These are phyloP conservation scores for Mangifera indica DNA, from an alignment of 345 rosid species.

Conservation along the genomic window DNA sequence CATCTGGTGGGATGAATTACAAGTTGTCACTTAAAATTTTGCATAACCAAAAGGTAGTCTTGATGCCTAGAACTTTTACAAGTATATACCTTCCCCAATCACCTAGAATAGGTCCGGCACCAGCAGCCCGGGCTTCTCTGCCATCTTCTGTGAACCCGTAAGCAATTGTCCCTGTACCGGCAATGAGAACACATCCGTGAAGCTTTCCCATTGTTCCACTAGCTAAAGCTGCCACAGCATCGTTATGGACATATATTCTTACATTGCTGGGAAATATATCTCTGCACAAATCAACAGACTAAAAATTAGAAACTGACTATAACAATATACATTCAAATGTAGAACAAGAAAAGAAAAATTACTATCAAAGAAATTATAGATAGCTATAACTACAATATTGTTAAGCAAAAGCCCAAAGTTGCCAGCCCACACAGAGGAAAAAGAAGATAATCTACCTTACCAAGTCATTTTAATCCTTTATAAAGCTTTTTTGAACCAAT, in stretches of 20 bases:
- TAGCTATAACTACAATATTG: neutral
- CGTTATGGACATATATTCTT: constrained; percentile 76
- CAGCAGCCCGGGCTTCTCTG: constrained; percentile 87
- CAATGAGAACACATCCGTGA: constrained; percentile 92
- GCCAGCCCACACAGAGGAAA: neutral
- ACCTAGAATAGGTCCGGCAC: constrained; percentile 91
- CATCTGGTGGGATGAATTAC: neutral
- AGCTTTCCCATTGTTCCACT: constrained; percentile 96
- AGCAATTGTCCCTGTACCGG: constrained; percentile 92
- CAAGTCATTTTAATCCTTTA: constrained; percentile 3
- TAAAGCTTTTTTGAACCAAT: neutral
- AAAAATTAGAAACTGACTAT: neutral
- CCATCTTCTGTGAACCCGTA: constrained; percentile 92
- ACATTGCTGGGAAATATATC: constrained; percentile 75
- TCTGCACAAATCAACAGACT: constrained; percentile 37
- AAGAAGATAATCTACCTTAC: no score
- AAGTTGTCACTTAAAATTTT: neutral
- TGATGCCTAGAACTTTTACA: neutral
- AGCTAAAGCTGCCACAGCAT: constrained; percentile 91
- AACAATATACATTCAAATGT: neutral
- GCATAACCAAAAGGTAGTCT: neutral
- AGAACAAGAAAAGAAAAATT: neutral
- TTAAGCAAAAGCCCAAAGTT: constrained; percentile 5
- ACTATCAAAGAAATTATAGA: neutral
- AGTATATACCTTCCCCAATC: constrained; percentile 87